These are phyloP conservation scores for Sophora flavescens DNA, from an alignment of 306 rosid genomes.

Conservation along the genomic window DNA sequence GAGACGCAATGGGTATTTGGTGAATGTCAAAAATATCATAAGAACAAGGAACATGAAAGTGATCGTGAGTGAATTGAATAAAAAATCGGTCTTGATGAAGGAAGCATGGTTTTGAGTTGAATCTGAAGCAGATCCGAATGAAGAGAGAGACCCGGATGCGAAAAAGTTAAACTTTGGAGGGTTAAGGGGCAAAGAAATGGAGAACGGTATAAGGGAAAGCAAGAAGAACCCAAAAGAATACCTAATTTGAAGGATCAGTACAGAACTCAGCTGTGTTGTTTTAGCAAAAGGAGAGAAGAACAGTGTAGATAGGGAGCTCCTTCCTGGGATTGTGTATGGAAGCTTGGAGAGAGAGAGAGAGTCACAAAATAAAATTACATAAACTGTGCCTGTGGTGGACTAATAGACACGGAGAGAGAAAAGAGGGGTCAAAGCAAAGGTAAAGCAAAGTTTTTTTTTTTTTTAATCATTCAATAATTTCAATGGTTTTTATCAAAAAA, in stretches of 20 bases:
- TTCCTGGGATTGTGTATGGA: conserved; percentile 31
- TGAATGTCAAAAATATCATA: background rate
- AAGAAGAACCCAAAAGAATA: conserved; percentile 56
- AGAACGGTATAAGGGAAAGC: conserved; percentile 54
- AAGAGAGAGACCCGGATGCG: conserved; percentile 60
- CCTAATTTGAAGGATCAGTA: conserved; percentile 67
- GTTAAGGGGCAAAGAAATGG: conserved; percentile 43
- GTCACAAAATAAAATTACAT: conserved; percentile 35
- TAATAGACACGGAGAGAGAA: conserved; percentile 51
- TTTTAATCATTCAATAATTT: conserved; percentile 53
- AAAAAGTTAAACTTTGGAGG: conserved; percentile 48
- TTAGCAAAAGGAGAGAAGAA: conserved; percentile 45
- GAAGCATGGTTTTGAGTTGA: conserved; percentile 44
- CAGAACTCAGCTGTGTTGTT: conserved; percentile 55
- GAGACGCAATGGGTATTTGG: conserved; percentile 22
- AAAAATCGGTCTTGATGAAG: conserved; percentile 65
- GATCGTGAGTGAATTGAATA: conserved; percentile 49
- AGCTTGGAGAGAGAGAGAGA: conserved; percentile 39
- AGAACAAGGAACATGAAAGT: conserved; percentile 40
- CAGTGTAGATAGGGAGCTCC: conserved; percentile 50
- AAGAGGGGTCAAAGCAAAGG: conserved; percentile 79
- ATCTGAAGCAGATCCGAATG: conserved; percentile 70
- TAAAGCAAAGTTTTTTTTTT: conserved; percentile 47
- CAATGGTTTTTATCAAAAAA: no score
- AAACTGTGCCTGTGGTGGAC: conserved; percentile 59